These are phyloP conservation scores for Elaeagnus macrophylla DNA, from an alignment of 306 rosid genomes.

Conservation along the genomic window DNA sequence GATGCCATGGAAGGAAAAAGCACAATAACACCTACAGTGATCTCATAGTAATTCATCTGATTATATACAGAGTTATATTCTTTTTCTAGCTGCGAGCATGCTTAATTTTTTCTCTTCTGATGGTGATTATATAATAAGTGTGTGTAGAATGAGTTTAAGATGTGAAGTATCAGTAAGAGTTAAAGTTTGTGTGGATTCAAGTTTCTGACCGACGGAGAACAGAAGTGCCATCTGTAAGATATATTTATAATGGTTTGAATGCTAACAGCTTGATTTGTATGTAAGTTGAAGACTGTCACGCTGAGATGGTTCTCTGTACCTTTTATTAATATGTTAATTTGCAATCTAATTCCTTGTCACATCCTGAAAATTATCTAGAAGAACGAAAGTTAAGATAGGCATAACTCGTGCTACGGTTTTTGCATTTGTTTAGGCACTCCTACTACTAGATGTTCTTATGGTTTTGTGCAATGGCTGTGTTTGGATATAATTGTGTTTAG, in stretches of 20 bases:
- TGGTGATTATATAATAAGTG: conserved; percentile 44
- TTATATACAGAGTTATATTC: conserved; percentile 44
- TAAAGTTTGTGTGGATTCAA: conserved; percentile 39
- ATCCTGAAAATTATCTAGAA: too few relatives aligned
- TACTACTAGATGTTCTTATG: too few relatives aligned
- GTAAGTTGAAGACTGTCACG: conserved; percentile 38
- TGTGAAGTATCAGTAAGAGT: conserved; percentile 35
- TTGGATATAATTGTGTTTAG: too few relatives aligned
- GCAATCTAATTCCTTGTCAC: neutral
- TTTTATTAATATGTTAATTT: neutral
- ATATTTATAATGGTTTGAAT: conserved; percentile 34
- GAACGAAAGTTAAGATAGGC: too few relatives aligned
- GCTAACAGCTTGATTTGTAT: conserved; percentile 64
- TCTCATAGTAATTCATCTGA: conserved; percentile 46
- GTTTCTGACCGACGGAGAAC: conserved; percentile 46
- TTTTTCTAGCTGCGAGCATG: conserved; percentile 78
- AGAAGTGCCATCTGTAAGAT: conserved; percentile 37
- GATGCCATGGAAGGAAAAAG: conserved; percentile 98
- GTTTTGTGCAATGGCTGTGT: too few relatives aligned
- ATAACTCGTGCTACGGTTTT: too few relatives aligned
- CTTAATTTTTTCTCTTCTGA: conserved; percentile 31
- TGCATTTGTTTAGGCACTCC: too few relatives aligned
- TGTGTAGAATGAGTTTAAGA: conserved; percentile 69
- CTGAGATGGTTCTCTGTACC: conserved; percentile 15
- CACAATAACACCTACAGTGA: conserved; percentile 48